Evolutionary conservation across 2,329 filamentous ascomycete genomes (phyloP).

Genomic region (Cercospora canescens): DNA sequence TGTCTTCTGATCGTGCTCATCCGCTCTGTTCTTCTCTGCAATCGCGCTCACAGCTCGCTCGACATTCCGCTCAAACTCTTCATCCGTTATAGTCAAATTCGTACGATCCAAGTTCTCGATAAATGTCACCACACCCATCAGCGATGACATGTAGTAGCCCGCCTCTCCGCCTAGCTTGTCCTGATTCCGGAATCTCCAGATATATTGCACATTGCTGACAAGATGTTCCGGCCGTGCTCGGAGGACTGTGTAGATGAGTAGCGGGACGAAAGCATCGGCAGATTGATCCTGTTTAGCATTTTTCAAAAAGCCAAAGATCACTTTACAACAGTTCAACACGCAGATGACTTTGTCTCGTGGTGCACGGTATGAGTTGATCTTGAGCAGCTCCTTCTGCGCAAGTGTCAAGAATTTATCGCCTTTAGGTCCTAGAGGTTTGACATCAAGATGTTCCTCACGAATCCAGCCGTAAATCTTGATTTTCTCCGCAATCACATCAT

Average conservation of each 20-base stretch:
- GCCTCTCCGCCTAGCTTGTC: conserved; percentile 97
- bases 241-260: conserved; percentile 93
- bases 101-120: conserved; percentile 96
- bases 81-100: conserved; percentile 86
- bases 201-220: conserved; percentile 97
- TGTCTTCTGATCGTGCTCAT: conserved; percentile 46
- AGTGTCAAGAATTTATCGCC: conserved; percentile 84
- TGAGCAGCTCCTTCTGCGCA: conserved; percentile 90
- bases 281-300: conserved; percentile 93
- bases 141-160: conserved; percentile 93
- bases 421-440: conserved; percentile 78
- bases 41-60: conserved; percentile 94
- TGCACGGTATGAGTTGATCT: conserved; percentile 96
- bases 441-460: conserved; percentile 88
- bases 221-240: conserved; percentile 93
- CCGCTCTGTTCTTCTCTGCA: conserved; percentile 77
- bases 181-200: conserved; percentile 92
- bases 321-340: conserved; percentile 97
- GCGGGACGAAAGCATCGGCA: conserved; percentile 91
- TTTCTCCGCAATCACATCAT: conserved; percentile 94
- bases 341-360: conserved; percentile 98
- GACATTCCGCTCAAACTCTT: conserved; percentile 95
- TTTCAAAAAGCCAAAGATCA: conserved; percentile 92
- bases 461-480: conserved; percentile 97
- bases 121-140: conserved; percentile 94